Evolutionary conservation across 257 asterid genomes (phyloP).

Genomic region (Apocynum venetum): DNA sequence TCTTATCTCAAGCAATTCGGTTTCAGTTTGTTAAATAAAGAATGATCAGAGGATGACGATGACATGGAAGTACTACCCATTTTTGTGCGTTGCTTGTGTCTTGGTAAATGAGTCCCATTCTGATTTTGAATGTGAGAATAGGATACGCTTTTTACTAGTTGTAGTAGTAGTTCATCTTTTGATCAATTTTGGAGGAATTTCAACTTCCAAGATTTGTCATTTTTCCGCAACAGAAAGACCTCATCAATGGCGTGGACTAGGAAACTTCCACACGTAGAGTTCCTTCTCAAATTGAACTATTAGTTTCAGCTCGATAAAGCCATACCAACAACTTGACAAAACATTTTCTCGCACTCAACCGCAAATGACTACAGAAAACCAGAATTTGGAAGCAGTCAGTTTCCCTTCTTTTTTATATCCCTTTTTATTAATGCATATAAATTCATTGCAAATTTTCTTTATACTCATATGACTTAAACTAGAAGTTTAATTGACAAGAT

Average conservation of each 20-base stretch:
- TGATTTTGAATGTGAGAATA: neutral
- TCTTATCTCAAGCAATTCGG: neutral
- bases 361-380: neutral
- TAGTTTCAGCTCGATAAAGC: neutral
- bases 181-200: neutral
- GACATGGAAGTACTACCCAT: neutral
- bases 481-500: too few species aligned
- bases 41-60: neutral
- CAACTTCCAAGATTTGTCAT: constrained; percentile 9
- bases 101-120: neutral
- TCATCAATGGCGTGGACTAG: neutral
- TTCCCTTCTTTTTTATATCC: neutral
- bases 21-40: neutral
- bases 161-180: neutral
- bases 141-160: too few species aligned
- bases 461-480: neutral
- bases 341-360: neutral
- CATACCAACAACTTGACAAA: neutral
- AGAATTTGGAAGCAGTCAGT: neutral
- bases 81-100: neutral
- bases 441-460: neutral
- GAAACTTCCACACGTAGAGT: neutral
- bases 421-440: too few species aligned
- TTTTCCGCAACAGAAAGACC: neutral
- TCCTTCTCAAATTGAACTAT: constrained; percentile 10